Base-by-base conservation (phyloP, 805 yeast species). In the Spencermartinsiella europaea region DNA sequence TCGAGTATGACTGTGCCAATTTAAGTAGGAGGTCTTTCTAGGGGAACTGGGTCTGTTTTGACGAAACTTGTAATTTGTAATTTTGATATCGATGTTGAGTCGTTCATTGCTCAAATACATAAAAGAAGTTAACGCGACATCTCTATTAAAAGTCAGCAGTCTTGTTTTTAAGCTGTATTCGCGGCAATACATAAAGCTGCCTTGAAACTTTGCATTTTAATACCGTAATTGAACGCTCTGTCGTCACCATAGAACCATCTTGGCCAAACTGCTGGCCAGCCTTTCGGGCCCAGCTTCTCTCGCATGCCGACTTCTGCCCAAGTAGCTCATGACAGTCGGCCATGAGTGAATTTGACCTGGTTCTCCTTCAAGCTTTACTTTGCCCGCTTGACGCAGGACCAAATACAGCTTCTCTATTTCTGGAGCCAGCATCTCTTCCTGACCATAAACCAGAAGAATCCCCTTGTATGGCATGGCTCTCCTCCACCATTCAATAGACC, bases 231-330 rank as follows among this genome's bases (percentile, higher is more conserved):
- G n/a, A n/a, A n/a, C n/a, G n/a, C n/a, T n/a, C n/a, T n/a, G n/a
- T n/a, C 70, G 63, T 33, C 63, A 62, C 73, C 75, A 73, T 19
- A 74, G 60, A 3, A 70, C 53, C 72, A 74, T 69, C 36, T 76
- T 53, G 1, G 78, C 71, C 2, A 75, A 52, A 34, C 68, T 62
- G 4, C 68, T 69, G 2, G 75, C 64, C 34, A 68, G 55, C 2
- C 60, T 47, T 36, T 69, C 68, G 16, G 74, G 57, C 25, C 75
- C 72, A 25, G 63, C 69, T 43, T 70, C 73, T 46, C 75, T 68
- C 43, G 68, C 74, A 21, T 69, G 72, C 38, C 68, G 65, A 3
- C 63, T 58, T 38, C 72, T 66, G 40, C 74, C 79, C 2, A 73
- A 59, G 38, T 62, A 62, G 43, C 69, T 69, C 2, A 63, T 58